Evolutionary conservation across 768 basidiomycete species (phyloP), one percentile per base, ranked within the genome.

Genomic region (Suillus plorans): DNA sequence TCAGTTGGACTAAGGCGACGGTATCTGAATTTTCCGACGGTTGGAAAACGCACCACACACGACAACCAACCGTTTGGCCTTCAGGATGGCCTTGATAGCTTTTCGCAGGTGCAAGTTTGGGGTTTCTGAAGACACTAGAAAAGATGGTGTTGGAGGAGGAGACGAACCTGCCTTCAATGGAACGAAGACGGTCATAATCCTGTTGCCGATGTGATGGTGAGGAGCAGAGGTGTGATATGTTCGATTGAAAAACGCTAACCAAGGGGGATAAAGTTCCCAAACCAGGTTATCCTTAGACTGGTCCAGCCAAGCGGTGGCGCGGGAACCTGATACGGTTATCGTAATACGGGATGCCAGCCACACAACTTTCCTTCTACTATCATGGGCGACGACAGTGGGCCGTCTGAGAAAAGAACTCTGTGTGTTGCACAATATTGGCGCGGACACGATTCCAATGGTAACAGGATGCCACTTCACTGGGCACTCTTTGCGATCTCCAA

Each of bases 61-160:
- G 69, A 95, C 88, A n/a, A 94, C 91, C 71, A 95, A 84, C 60
- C 91, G 84, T 75, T 85, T 89, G 9, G 94, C 91, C 77, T 91
- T 92, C 71, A 91, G 73, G 67, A 94, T 87, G 37, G 91, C 80
- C 70, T 84, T 87, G 64, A 90, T 77, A 18, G 84, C 82, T 67
- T 81, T 85, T 61, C 80, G 76, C 42, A 89, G 71, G 62, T 89
- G 85, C 44, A 77, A 72, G 37, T 67, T 69, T 18, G 80, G 80
- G 68, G 88, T 80, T 28, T 76, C 63, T n/a, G 87, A 71, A 37
- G 78, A 78, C 13, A 80, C 69, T 53, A 90, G 77, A 72, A 90
- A 91, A 1, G 87, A 67, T 4, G 89, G 89, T 0, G 78, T 78
- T n/a, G 77, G 42, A 34, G 88, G 85, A 4, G 81, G 73, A 5